Percentiles rank a stretch among this genome's conserved stretches.
Conservation (phyloP, 2,329 filamentous ascomycete genomes). For the Xylariales sp. region DNA sequence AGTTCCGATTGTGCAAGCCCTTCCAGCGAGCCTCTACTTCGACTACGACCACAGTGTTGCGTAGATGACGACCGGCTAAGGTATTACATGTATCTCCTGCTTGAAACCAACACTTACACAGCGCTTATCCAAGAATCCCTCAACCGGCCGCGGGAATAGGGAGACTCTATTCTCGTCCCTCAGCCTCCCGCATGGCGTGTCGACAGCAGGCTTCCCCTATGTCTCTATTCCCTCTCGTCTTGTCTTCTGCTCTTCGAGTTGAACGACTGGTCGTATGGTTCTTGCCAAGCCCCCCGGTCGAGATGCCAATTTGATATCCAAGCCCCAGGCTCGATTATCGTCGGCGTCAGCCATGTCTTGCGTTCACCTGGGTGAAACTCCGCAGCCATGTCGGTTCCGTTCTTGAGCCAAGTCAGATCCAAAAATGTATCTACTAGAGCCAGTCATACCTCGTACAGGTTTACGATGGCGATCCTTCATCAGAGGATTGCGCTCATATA, state of each 20-base stretch:
- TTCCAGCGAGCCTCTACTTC: background rate
- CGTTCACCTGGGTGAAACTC: constrained; percentile 12
- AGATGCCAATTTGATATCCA: constrained; percentile 20
- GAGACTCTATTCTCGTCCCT: constrained; percentile 15
- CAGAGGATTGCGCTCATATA: background rate
- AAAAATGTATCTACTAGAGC: constrained; percentile 23
- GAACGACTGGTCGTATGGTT: constrained; percentile 1
- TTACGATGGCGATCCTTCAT: constrained; percentile 17
- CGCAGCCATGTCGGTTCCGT: constrained; percentile 19
- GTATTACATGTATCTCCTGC: background rate
- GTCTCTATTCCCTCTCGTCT: background rate
- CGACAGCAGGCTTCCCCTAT: background rate
- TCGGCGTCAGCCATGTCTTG: constrained; percentile 30
- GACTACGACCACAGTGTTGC: background rate
- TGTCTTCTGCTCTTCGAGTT: background rate
- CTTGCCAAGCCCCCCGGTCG: constrained; percentile 7
- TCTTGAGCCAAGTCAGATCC: constrained; percentile 17
- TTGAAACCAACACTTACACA: constrained; percentile 1
- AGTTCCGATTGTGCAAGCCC: background rate
- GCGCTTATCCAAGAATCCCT: constrained; percentile 4
- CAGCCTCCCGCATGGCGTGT: constrained; percentile 3
- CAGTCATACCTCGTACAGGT: constrained; percentile 13
- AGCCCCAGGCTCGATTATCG: constrained; percentile 16
- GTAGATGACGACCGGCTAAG: background rate
- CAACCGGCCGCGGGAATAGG: constrained; percentile 6